Evolutionary conservation across 2,329 filamentous ascomycete genomes (phyloP).

Genomic region (Coniochaeta hoffmannii): DNA sequence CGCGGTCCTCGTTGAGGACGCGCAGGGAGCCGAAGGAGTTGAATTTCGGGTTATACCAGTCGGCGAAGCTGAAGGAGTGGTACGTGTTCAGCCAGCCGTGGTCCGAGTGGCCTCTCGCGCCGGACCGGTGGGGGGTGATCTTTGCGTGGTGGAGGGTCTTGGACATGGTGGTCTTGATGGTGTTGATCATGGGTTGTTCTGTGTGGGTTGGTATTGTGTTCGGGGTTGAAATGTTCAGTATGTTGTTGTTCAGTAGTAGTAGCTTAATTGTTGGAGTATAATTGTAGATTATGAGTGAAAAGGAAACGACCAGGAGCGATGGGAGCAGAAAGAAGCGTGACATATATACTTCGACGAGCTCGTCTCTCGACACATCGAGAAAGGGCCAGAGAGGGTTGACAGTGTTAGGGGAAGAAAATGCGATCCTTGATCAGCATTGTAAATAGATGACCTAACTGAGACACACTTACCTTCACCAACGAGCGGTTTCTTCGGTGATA

Average conservation of each 20-base stretch:
- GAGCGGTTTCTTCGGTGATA: background rate
- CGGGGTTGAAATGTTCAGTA: constrained; percentile 4
- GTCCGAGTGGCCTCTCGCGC: constrained; percentile 65
- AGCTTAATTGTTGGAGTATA: constrained; percentile 6
- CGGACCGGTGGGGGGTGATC: constrained; percentile 67
- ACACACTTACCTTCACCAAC: background rate
- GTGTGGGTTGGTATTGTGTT: constrained; percentile 5
- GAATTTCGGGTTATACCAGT: constrained; percentile 60
- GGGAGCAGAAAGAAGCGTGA: constrained; percentile 15
- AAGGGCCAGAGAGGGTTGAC: background rate
- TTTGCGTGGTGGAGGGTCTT: constrained; percentile 60
- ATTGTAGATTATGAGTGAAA: constrained; percentile 22
- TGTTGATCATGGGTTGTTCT: constrained; percentile 23
- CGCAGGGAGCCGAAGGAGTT: constrained; percentile 68
- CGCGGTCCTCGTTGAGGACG: constrained; percentile 85
- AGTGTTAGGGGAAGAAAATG: background rate
- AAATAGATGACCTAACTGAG: constrained; percentile 3
- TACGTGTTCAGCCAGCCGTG: constrained; percentile 86
- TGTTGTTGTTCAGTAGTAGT: background rate
- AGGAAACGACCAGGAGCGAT: constrained; percentile 19
- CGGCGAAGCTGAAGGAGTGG: constrained; percentile 79
- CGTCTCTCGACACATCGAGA: background rate
- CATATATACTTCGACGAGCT: constrained; percentile 22
- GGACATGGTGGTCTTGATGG: constrained; percentile 46
- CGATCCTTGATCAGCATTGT: constrained; percentile 1